Evolutionary conservation across 2,329 filamentous ascomycete species (phyloP), one percentile per base, ranked within the genome.

Genomic region (Dendrostoma leiphaemia): DNA sequence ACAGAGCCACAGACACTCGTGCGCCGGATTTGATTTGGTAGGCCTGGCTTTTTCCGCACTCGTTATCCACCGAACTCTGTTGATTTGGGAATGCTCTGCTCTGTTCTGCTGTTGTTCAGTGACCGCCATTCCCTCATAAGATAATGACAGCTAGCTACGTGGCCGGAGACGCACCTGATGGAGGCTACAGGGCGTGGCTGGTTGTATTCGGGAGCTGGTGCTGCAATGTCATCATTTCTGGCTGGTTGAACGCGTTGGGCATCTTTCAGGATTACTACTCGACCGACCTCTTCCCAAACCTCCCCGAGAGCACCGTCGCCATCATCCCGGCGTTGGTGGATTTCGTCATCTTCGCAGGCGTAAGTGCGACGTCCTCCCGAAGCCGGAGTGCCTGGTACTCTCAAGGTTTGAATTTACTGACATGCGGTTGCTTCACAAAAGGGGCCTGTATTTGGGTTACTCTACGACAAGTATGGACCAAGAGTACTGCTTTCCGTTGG

Each of bases 381-480:
- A n/a, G n/a, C n/a, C n/a, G n/a, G n/a, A n/a, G n/a, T n/a, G 73
- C 31, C 19, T 6, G 44, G 9, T 7, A 8, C 34, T 44, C 8
- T 32, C 13, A 37, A 37, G 6, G 4, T 37, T 37, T 10, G 4
- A 0, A 23, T 6, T 19, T 35, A n/a, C 45, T 47, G 15, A 49
- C 26, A 2, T n/a, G 12, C n/a, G 19, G 12, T 13, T 23, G 17
- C 15, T n/a, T 29, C 7, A 6, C 13, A 5, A 26, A 35, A 57
- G 43, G 81, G 81, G 0, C 80, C 81, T 0, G 61, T 85, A 24
- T 74, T 81, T 17, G 83, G 83, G 1, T 78, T 76, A 47, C 54
- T 82, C 1, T 84, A 78, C 60, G 83, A 86, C 60, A 79, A 74
- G 59, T 77, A 81, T 57, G 83, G 83, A 0, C 79, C 82, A 1